Evolutionary conservation across 768 basidiomycete genomes (phyloP), one percentile per base, ranked within the genome.

Genomic region (Tylopilus vinaceipallidus): DNA sequence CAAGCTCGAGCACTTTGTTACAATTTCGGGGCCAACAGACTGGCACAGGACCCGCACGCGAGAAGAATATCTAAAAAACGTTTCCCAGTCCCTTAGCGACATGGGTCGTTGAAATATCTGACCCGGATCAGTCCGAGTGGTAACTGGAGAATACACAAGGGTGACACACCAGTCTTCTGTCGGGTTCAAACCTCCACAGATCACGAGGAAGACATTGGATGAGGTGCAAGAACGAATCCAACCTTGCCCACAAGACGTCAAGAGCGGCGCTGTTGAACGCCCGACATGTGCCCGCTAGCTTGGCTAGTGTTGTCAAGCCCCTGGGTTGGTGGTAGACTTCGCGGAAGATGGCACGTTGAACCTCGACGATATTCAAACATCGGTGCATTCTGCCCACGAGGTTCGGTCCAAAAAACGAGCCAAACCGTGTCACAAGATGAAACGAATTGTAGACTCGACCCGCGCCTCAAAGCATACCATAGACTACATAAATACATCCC

Each of bases 191-290:
- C 48, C 17, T 58, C 67, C 64, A 67, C 6, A 68, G 45, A 44
- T 66, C 64, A 36, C 42, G 62, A 34, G 65, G 67, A 47, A 66
- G 60, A 37, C 57, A 60, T 38, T 49, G 50, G 17, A 66, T 22
- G 36, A 68, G 57, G 17, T 42, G 27, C n/a, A 50, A 29, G 48
- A 66, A 56, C 4, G 57, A 62, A 33, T 57, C 49, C 53, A 62
- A 42, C 9, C 26, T 16, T 8, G 29, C 50, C 65, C 67, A 66
- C 35, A 67, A 22, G 2, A 55, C 44, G 45, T 66, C 65, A 22
- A 66, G 58, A 9, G 67, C 62, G 5, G 45, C 22, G 14, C 45
- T 42, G 37, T 48, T 54, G 40, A 66, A 64, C 4, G 57, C 53
- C 2, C 45, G 48, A 49, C 64, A 69, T 9, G 62, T 60, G 41